Evolutionary conservation across 148 eudicot species (phyloP), one percentile per base, ranked within the genome.

Genomic region (Pharnaceum exiguum): DNA sequence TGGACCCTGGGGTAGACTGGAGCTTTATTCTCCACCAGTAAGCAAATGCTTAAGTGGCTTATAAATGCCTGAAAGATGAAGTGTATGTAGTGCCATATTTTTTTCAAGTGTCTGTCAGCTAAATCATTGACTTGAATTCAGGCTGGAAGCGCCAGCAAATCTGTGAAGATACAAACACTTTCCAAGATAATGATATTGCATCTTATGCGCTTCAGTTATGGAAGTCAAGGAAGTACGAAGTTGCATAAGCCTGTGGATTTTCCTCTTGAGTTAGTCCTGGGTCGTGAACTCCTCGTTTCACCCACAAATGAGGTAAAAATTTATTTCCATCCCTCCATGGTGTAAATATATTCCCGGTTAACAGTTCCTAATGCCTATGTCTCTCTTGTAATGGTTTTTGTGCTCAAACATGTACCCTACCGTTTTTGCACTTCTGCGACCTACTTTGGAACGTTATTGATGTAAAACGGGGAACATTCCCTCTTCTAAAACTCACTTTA

Each of bases 151-250:
- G 98, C 98, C 44, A 85, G 85, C 71, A 91, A 91, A 71, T 82
- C 88, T 59, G 71, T 83, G 24, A 79, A 81, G 72, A 81, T 91
- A 56, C 87, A 75, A 67, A 74, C 84, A 51, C 82, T 88, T 29
- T 80, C 98, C 19, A 81, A 88, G 78, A 79, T 91, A 18, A 67
- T 91, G 94, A 80, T 91, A 63, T 60, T 91, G 78, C 98, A 91
- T 64, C 65, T 91, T 68, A 91, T 81, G 98, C 96, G 98, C 43
- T 91, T 91, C 70, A 79, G 88, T 77, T 91, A 85, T 67, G 90
- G 82, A 57, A 87, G 79, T 66, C 79, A 81, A 70, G 94, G 96
- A 71, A 91, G 98, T 68, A 85, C 87, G 45, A 91, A 91, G 52
- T 63, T 91, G 75, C 82, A 80, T 62, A 91, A 87, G 72, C 80